phyloP scores from a whole-genome alignment of 495 filamentous ascomycete genomes.

The Daldinia childiae region DNA sequence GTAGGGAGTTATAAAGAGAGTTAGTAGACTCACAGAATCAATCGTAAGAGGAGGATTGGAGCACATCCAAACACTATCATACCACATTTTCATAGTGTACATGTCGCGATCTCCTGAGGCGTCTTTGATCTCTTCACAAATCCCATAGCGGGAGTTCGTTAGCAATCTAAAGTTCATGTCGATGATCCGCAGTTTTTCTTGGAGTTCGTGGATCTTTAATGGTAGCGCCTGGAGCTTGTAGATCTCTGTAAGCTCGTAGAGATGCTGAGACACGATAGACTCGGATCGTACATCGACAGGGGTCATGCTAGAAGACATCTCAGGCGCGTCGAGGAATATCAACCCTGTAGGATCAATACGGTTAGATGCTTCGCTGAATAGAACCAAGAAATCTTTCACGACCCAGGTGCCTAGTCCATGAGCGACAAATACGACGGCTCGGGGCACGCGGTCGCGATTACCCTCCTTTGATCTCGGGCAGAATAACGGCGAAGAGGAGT shows the following conservation, averaged over 20 bases:
- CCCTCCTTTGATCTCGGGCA: background rate
- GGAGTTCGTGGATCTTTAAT: background rate
- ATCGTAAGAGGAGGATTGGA: constrained; percentile 3
- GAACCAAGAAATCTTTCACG: constrained; percentile 19
- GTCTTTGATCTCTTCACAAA: background rate
- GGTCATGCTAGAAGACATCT: background rate
- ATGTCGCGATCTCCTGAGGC: background rate
- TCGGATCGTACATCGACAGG: constrained; percentile 6
- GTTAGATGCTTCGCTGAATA: background rate
- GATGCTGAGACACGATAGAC: background rate
- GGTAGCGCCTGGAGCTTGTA: constrained; percentile 5
- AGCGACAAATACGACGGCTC: constrained; percentile 17
- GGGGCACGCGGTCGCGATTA: background rate
- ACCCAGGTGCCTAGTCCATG: constrained; percentile 33
- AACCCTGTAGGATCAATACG: constrained; percentile 18
- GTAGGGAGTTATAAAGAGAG: background rate
- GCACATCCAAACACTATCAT: constrained; percentile 22
- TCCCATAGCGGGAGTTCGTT: background rate
- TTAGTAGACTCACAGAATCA: constrained; percentile 5
- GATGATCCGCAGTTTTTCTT: background rate
- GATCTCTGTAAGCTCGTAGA: background rate
- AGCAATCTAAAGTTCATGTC: constrained; percentile 11
- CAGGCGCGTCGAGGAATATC: constrained; percentile 24
- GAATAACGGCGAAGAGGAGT: constrained; percentile 13
- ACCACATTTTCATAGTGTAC: constrained; percentile 16